A percentile compares a stretch with the other conserved stretches of the same genome.
These are phyloP conservation scores for Urostyla sp. DNA, from an alignment of 73 alveolate species.

Conservation along the genomic window DNA sequence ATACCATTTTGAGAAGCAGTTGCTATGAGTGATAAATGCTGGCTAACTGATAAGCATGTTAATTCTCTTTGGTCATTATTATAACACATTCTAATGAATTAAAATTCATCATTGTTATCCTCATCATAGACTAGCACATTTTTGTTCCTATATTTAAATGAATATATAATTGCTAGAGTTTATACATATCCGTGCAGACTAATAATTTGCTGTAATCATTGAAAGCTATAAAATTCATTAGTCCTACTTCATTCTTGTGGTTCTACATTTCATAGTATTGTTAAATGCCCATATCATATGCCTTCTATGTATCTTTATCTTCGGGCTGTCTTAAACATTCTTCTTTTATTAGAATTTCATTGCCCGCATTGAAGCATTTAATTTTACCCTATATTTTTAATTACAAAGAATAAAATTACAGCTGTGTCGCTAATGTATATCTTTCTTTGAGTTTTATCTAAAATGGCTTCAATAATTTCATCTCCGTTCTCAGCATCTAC, in stretches of 20 bases:
- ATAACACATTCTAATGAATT: constrained; percentile 79
- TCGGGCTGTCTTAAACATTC: constrained; percentile 21
- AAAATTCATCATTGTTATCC: constrained; percentile 86
- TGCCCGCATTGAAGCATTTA: constrained; percentile 89
- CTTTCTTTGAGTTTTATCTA: constrained; percentile 89
- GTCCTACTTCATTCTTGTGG: neutral
- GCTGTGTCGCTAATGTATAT: constrained; percentile 87
- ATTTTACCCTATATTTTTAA: constrained; percentile 70
- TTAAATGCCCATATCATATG: constrained; percentile 12
- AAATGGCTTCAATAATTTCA: constrained; percentile 77
- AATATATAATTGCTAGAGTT: too few relatives aligned
- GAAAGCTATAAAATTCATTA: neutral
- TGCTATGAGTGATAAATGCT: constrained; percentile 81
- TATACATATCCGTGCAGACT: too few relatives aligned
- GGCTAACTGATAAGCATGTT: constrained; percentile 72
- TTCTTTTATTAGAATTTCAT: constrained; percentile 85
- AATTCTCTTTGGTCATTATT: constrained; percentile 91
- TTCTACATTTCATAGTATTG: constrained; percentile 8
- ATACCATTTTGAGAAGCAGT: constrained; percentile 91
- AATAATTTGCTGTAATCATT: too few relatives aligned
- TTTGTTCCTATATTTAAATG: constrained; percentile 84
- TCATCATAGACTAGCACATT: constrained; percentile 88
- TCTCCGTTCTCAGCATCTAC: constrained; percentile 86
- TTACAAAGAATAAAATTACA: neutral
- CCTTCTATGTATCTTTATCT: neutral